Base-by-base conservation (phyloP, 805 yeast genomes). In the Tetrapisispora phaffii region DNA sequence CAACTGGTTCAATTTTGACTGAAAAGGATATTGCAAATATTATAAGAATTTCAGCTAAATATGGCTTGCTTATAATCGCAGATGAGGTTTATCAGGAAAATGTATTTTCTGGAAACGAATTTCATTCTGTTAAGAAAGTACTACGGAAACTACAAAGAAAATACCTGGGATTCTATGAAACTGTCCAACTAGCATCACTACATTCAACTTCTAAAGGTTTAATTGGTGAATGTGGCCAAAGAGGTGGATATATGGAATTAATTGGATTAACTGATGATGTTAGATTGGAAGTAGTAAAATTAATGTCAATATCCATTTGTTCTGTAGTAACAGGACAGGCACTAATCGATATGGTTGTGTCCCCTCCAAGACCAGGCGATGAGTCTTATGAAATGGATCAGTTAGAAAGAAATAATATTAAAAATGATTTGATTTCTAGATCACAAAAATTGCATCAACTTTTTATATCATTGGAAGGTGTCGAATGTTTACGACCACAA, bases 161-260 rank as follows among this genome's bases (percentile, higher is more conserved):
- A 48, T 72, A 74, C 13, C 70, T 71, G 15, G 79, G 78, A 9
- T 55, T 63, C 22, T 90, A 78, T 64, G 74, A 74, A 39, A 71
- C 79, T 49, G 90, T 93, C 35, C 95, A 86, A 61, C 73, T 93
- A 46, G 97, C 94, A 1, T 89, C 97, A 1, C 68, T 93, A 53
- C 97, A 93, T 66, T 88, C 97, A n/a, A 88, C 95, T 33, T 90
- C 97, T 15, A 93, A 93, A 68, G 99, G 99, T 60, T 86, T 87
- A 54, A 76, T 85, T 53, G 99, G 98, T 47, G 99, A 93, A 68
- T 93, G 99, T 74, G 99, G 99, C 48, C 98, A 93, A 71, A 82
- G 99, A 69, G 99, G 97, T 56, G 99, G 99, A 7, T 93, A 90
- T 71, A 85, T 93, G 93, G 99, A 93, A 66, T 67, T 89, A 5